Conservation (phyloP, 176 grass and related monocot species). For the Oryza brachyantha region DNA sequence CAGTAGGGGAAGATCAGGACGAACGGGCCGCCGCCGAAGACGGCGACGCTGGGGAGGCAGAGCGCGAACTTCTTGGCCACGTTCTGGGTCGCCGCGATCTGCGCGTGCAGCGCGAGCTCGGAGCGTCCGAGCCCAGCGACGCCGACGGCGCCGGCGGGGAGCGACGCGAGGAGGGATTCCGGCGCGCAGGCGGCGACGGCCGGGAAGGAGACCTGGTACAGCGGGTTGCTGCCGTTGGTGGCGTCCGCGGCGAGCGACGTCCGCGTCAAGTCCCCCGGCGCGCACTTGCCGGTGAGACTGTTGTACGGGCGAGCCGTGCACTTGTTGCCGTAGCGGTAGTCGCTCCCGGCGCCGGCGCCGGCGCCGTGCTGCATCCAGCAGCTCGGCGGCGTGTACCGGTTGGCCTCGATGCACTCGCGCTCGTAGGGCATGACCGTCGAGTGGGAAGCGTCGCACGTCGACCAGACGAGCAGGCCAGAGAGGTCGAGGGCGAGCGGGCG, state of each 20-base stretch:
- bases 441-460: slow-evolving; percentile 25
- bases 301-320: slow-evolving; percentile 48
- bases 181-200: slow-evolving; percentile 50
- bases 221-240: slow-evolving; percentile 63
- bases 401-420: slow-evolving; percentile 12
- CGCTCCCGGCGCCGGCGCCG: neutral
- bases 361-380: neutral
- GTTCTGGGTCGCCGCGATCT: slow-evolving; percentile 34
- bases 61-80: slow-evolving; percentile 49
- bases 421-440: neutral
- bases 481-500: slow-evolving; percentile 48
- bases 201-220: neutral
- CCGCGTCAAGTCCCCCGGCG: slow-evolving; percentile 24
- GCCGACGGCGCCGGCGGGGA: slow-evolving; percentile 38
- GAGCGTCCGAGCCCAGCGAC: slow-evolving; percentile 54
- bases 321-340: slow-evolving; percentile 27
- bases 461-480: slow-evolving; percentile 43
- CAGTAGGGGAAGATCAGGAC: slow-evolving; percentile 16
- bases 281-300: slow-evolving; percentile 13
- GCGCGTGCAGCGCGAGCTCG: slow-evolving; percentile 32
- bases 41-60: slow-evolving; percentile 55
- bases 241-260: slow-evolving; percentile 32
- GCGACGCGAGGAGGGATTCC: neutral
- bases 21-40: slow-evolving; percentile 49
- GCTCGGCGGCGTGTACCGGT: slow-evolving; percentile 29